These are phyloP conservation scores for Mycena rosella DNA, from an alignment of 768 basidiomycete species.

Conservation along the genomic window DNA sequence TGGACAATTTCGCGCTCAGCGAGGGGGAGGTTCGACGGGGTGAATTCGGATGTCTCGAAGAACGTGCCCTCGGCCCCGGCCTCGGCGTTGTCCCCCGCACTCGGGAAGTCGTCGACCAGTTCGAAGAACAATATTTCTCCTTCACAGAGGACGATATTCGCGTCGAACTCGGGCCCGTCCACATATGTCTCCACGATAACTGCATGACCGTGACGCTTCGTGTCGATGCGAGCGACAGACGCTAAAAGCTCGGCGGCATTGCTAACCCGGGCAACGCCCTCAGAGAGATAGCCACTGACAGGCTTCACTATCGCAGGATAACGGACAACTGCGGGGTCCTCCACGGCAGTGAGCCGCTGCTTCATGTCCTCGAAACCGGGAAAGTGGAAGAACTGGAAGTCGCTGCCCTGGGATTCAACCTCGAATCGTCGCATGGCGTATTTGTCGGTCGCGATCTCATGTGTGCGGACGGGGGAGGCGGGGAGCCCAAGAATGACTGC, in stretches of 20 bases:
- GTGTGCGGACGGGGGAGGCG: slow-evolving; percentile 19
- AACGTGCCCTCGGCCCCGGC: slow-evolving; percentile 21
- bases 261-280: slow-evolving; percentile 26
- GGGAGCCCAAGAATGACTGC: slow-evolving; percentile 20
- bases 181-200: slow-evolving; percentile 32
- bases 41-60: slow-evolving; percentile 34
- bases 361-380: slow-evolving; percentile 8
- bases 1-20: slow-evolving; percentile 21
- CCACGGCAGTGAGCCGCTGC: not conserved
- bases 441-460: slow-evolving; percentile 30
- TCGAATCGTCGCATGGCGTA: slow-evolving; percentile 27
- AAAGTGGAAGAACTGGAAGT: slow-evolving; percentile 27
- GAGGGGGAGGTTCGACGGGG: slow-evolving; percentile 16
- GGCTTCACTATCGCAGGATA: slow-evolving; percentile 33
- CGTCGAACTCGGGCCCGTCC: slow-evolving; percentile 31
- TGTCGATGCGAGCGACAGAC: slow-evolving; percentile 28
- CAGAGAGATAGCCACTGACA: slow-evolving; percentile 28
- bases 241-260: slow-evolving; percentile 24
- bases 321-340: not conserved
- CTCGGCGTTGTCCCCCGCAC: slow-evolving; percentile 17
- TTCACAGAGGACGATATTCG: slow-evolving; percentile 27
- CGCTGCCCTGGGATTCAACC: slow-evolving; percentile 22
- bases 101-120: slow-evolving; percentile 30
- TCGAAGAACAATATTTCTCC: slow-evolving; percentile 28
- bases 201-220: slow-evolving; percentile 19